Conservation (phyloP, 73 alveolate genomes). For the Blepharisma japonicum region DNA sequence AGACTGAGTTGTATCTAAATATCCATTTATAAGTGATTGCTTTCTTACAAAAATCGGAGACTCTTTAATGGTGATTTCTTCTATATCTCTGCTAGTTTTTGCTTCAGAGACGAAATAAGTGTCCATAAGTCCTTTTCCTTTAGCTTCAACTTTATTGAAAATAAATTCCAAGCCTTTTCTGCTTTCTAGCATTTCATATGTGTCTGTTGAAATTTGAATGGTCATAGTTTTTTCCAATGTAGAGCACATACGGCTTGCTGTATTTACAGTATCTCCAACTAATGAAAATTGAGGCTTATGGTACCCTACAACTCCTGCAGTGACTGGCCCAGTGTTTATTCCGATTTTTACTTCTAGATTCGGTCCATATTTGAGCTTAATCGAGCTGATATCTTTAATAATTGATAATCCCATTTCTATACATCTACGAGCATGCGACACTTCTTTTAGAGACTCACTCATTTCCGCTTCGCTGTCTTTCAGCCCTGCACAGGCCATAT, state of each 20-base stretch:
- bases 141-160: constrained; percentile 22
- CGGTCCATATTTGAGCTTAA: background rate
- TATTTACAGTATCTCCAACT: constrained; percentile 98
- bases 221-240: constrained; percentile 39
- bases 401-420: constrained; percentile 15
- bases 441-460: constrained; percentile 35
- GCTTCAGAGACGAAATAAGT: constrained; percentile 30
- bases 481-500: constrained; percentile 86
- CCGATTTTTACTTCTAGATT: constrained; percentile 83
- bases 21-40: too few relatives aligned
- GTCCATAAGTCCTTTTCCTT: constrained; percentile 21
- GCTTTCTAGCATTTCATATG: constrained; percentile 7
- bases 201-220: constrained; percentile 2
- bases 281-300: constrained; percentile 97
- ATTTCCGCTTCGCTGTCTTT: constrained; percentile 57
- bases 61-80: too few relatives aligned
- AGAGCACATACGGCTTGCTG: constrained; percentile 95
- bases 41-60: too few relatives aligned
- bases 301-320: constrained; percentile 98
- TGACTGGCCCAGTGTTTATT: constrained; percentile 95
- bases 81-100: constrained; percentile 22
- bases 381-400: background rate
- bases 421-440: background rate
- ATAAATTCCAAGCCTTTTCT: constrained; percentile 2
- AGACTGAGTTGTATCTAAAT: too few relatives aligned